Evolutionary conservation across 768 basidiomycete genomes (phyloP), one percentile per base, ranked within the genome.

Genomic region (Termitomyces sp.): DNA sequence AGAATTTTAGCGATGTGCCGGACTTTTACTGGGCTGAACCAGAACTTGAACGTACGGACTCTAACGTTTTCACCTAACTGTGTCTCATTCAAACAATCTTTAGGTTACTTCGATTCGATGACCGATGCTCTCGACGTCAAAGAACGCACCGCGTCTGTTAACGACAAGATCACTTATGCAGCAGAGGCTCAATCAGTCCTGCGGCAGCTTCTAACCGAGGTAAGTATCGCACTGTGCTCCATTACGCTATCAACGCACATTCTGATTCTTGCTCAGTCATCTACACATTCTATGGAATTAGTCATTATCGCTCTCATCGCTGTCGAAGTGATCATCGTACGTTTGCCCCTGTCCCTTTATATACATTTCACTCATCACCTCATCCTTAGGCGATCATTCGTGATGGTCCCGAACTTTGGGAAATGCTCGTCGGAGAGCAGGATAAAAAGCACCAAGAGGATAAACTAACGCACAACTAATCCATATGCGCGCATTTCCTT

Each of bases 1-100:
- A 94, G 70, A 96, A 94, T 67, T 92, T 94, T 68, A 87, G 87
- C 51, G 94, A 96, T 68, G 87, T 88, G 0, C 93, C 92, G 0
- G 91, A 97, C 73, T 89, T 98, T 66, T 95, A 97, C 71, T 98
- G 96, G 96, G 82, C 90, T 18, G 93, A 97, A 70, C 93, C 95
- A 0, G 91, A 89, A 63, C 80, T 98, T 6, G 96, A 98, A 78
- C 81, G 92, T 88, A 63, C 38, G 84, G 61, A 6, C 18, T 48
- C 20, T 24, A 15, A 11, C 52, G 28, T 39, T 39, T 35, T 33
- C 35, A 40, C 49, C 7, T 12, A 39, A 44, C n/a, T 28, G 24
- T 45, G 22, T 22, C 12, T 39, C 38, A 42, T 54, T 52, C 64
- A 22, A 54, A 33, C 22, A n/a, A 35, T 52, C 24, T 22, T 20